Percentiles rank a stretch among this genome's conserved stretches.
phyloP scores from a whole-genome alignment of 2,329 filamentous ascomycete genomes.

The Ascochyta viciae-villosae region DNA sequence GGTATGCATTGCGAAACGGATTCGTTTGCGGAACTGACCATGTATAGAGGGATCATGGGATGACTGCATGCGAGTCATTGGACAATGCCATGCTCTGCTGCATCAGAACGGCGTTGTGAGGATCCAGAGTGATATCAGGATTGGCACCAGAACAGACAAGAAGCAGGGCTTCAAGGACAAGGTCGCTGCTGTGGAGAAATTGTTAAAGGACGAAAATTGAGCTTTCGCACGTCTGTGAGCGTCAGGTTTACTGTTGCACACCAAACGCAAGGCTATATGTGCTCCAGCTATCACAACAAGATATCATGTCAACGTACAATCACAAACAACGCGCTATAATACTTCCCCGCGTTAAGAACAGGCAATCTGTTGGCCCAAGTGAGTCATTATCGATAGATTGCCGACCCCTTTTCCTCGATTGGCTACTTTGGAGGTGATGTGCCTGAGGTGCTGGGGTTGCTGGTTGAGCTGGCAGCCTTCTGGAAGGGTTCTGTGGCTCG shows the following conservation, averaged over 20 bases:
- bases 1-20: constrained; percentile 51
- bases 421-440: constrained; percentile 17
- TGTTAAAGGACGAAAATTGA: constrained; percentile 51
- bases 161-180: constrained; percentile 82
- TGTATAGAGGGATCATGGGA: constrained; percentile 86
- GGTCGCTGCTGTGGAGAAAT: constrained; percentile 66
- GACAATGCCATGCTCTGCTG: constrained; percentile 50
- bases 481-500: constrained; percentile 14
- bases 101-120: constrained; percentile 57
- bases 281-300: constrained; percentile 18
- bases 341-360: constrained; percentile 23
- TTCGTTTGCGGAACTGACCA: constrained; percentile 7
- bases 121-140: constrained; percentile 87
- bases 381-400: constrained; percentile 22
- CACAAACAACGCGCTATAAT: constrained; percentile 19
- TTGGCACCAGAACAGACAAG: constrained; percentile 88
- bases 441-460: constrained; percentile 15
- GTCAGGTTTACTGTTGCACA: neutral
- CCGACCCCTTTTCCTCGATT: constrained; percentile 31
- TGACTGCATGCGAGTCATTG: constrained; percentile 71
- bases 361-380: constrained; percentile 24
- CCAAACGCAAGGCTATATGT: constrained; percentile 9
- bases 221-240: neutral
- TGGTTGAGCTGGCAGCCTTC: constrained; percentile 10
- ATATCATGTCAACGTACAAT: constrained; percentile 6